Evolutionary conservation across 2,329 filamentous ascomycete genomes (phyloP).

Genomic region (Hypoxylon sp.): DNA sequence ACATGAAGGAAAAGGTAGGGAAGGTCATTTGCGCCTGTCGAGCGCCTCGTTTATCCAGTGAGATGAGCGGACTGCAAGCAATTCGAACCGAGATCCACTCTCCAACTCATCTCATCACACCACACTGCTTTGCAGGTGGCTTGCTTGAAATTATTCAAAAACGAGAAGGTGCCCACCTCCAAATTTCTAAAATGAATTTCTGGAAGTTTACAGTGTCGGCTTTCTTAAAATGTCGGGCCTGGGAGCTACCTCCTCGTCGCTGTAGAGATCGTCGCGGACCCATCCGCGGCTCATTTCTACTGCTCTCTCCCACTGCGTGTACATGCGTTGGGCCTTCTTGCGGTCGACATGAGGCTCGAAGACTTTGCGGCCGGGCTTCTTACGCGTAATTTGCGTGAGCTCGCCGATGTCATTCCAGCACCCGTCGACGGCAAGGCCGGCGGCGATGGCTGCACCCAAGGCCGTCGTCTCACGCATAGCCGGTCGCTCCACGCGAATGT

Average conservation of each 20-base stretch:
- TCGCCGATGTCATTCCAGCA: constrained; percentile 81
- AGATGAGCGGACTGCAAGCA: no score
- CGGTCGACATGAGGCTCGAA: constrained; percentile 73
- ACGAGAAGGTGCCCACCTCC: constrained; percentile 19
- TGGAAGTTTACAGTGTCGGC: constrained; percentile 26
- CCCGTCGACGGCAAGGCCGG: constrained; percentile 77
- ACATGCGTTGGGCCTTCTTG: constrained; percentile 54
- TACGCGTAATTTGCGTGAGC: constrained; percentile 70
- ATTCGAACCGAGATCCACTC: constrained; percentile 11
- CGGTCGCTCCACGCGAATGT: constrained; percentile 83
- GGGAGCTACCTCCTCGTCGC: constrained; percentile 12
- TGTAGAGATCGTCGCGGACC: constrained; percentile 46
- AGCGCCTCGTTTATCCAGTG: constrained; percentile 22
- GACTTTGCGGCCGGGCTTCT: constrained; percentile 71
- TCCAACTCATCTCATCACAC: not conserved
- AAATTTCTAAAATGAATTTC: not conserved
- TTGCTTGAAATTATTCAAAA: constrained; percentile 15
- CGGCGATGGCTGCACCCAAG: constrained; percentile 86
- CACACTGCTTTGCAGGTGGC: constrained; percentile 7
- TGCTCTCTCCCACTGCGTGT: constrained; percentile 64
- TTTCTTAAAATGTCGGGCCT: constrained; percentile 31
- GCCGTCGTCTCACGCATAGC: constrained; percentile 92
- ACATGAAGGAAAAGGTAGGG: constrained; percentile 1
- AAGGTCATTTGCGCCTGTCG: constrained; percentile 18
- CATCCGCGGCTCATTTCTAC: constrained; percentile 67